Evolutionary conservation across 148 eudicot species (phyloP).

Genomic region (Vaccinium macrocarpon): DNA sequence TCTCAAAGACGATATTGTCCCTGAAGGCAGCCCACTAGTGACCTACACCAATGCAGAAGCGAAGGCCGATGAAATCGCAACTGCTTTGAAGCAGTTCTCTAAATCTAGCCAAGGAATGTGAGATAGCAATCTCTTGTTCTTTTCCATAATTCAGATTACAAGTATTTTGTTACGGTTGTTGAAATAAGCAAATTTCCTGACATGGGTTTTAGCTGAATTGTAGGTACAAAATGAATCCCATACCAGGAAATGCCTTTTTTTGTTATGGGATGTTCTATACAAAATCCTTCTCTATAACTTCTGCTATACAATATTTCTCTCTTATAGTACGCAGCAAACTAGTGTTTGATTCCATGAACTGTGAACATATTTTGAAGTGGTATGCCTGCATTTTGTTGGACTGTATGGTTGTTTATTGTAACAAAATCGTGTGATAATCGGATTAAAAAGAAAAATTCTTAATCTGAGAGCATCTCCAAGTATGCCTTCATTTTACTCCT

Average conservation of each 20-base stretch:
- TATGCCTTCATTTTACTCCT: no score
- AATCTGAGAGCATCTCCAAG: no score
- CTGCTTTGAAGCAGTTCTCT: slow-evolving; percentile 47
- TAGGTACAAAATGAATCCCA: slow-evolving; percentile 17
- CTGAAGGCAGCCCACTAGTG: slow-evolving; percentile 50
- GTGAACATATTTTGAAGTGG: neutral
- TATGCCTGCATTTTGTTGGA: neutral
- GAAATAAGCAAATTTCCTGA: neutral
- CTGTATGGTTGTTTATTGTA: neutral
- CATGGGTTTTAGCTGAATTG: slow-evolving; percentile 7
- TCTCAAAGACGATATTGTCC: slow-evolving; percentile 56
- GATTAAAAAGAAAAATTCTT: no score
- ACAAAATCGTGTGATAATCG: no score
- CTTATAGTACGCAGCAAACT: neutral
- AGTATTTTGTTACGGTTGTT: neutral
- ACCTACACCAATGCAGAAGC: slow-evolving; percentile 30
- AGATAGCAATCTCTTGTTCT: neutral
- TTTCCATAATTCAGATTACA: neutral
- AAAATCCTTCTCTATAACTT: neutral
- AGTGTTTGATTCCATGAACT: neutral
- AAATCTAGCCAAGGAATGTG: slow-evolving; percentile 24
- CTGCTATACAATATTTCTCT: neutral
- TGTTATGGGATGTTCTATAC: neutral
- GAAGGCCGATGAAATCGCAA: slow-evolving; percentile 48
- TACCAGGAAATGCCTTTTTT: slow-evolving; percentile 13